A percentile compares a stretch with the other conserved stretches of the same genome.
Evolutionary conservation across 345 rosid species (phyloP).

Genomic region (Citrus hindsii): DNA sequence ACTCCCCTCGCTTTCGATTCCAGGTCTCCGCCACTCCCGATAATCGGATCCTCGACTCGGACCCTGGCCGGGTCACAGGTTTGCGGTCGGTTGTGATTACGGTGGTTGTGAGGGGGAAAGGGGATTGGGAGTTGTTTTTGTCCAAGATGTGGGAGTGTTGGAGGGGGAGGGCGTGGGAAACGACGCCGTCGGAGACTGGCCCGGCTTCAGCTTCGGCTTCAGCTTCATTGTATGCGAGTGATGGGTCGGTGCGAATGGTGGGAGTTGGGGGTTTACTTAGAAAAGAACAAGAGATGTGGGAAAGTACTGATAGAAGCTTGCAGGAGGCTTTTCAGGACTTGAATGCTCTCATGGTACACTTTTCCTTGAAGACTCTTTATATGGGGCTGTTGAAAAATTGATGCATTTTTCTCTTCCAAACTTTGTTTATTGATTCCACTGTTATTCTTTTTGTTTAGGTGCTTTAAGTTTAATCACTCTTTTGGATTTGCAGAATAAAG

Average conservation of each 20-base stretch:
- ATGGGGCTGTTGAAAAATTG: not conserved
- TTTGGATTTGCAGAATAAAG: slow-evolving; percentile 61
- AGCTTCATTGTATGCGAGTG: slow-evolving; percentile 68
- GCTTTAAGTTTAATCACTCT: slow-evolving; percentile 12
- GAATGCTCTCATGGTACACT: slow-evolving; percentile 86
- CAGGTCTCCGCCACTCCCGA: slow-evolving; percentile 42
- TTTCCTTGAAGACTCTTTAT: not conserved
- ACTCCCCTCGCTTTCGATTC: slow-evolving; percentile 79
- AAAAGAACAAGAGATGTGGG: slow-evolving; percentile 96
- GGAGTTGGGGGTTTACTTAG: slow-evolving; percentile 94
- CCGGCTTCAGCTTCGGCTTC: slow-evolving; percentile 26
- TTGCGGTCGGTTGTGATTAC: slow-evolving; percentile 57
- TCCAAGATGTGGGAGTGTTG: slow-evolving; percentile 77
- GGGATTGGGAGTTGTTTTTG: slow-evolving; percentile 73
- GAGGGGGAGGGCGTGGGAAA: slow-evolving; percentile 83
- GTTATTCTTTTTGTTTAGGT: not conserved
- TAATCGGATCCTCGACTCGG: slow-evolving; percentile 21
- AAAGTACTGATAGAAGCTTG: slow-evolving; percentile 88
- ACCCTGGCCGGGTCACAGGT: slow-evolving; percentile 3
- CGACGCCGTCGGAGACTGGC: slow-evolving; percentile 17
- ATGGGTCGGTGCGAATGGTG: slow-evolving; percentile 81
- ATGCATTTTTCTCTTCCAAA: not conserved
- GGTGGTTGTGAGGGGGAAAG: slow-evolving; percentile 72
- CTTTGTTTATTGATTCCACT: not conserved
- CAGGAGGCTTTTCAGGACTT: slow-evolving; percentile 95